Evolutionary conservation across 1,139 yeast species (phyloP).

Genomic region (Maudiozyma humilis): DNA sequence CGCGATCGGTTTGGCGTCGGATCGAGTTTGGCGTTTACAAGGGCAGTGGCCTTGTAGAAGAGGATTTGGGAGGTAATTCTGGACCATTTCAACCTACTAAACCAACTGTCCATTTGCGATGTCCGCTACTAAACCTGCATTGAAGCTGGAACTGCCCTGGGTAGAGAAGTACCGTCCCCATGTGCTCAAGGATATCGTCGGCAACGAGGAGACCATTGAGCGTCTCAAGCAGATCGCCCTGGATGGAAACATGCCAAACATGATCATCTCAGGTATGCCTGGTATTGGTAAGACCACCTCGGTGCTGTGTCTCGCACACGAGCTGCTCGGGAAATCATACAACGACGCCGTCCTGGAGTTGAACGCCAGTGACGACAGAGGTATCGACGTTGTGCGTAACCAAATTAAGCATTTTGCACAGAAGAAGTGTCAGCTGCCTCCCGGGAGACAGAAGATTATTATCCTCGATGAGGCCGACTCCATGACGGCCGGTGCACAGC

Average conservation of each 20-base stretch:
- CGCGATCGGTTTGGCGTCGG: no score
- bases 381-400: slow-evolving; percentile 88
- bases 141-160: slow-evolving; percentile 44
- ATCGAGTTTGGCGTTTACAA: no score
- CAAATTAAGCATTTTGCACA: slow-evolving; percentile 93
- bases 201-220: slow-evolving; percentile 84
- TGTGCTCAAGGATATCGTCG: slow-evolving; percentile 74
- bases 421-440: slow-evolving; percentile 68
- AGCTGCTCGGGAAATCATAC: slow-evolving; percentile 65
- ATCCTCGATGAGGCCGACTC: slow-evolving; percentile 93
- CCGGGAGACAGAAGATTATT: slow-evolving; percentile 77
- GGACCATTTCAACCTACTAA: no score
- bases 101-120: no score
- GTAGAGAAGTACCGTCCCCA: slow-evolving; percentile 92
- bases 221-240: slow-evolving; percentile 74
- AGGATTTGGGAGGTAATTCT: no score
- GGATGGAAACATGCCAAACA: slow-evolving; percentile 95
- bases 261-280: slow-evolving; percentile 89
- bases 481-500: slow-evolving; percentile 91
- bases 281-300: slow-evolving; percentile 97
- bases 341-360: slow-evolving; percentile 82
- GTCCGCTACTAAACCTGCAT: slow-evolving; percentile 13
- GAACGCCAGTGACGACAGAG: slow-evolving; percentile 95
- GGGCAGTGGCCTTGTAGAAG: no score
- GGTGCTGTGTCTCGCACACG: slow-evolving; percentile 81